phyloP scores from a whole-genome alignment of 2,329 filamentous ascomycete species.

The Alternaria sp. region DNA sequence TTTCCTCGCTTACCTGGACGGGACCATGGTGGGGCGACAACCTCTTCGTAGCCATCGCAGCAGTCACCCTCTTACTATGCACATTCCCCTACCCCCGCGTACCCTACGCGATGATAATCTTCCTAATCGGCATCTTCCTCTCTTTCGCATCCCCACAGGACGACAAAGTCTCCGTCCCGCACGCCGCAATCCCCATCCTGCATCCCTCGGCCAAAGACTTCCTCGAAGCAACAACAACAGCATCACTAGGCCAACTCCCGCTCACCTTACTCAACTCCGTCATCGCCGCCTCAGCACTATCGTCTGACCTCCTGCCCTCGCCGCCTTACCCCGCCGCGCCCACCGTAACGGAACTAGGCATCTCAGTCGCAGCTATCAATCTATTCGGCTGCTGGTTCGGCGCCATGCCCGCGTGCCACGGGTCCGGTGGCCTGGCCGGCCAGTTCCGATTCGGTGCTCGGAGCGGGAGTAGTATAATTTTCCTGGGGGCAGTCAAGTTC shows the following conservation, averaged over 20 bases:
- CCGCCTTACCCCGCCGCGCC: constrained; percentile 64
- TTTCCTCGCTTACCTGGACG: constrained; percentile 73
- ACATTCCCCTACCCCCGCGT: constrained; percentile 70
- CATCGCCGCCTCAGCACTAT: constrained; percentile 82
- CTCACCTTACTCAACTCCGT: constrained; percentile 93
- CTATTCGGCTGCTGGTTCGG: constrained; percentile 88
- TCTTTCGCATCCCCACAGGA: constrained; percentile 56
- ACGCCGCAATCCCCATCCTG: constrained; percentile 60
- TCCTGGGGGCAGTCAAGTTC: constrained; percentile 79
- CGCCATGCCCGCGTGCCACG: constrained; percentile 94
- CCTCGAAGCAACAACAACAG: constrained; percentile 66
- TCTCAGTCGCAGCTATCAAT: constrained; percentile 86
- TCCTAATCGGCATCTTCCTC: constrained; percentile 71
- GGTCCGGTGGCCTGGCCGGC: constrained; percentile 86
- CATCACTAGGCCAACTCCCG: constrained; percentile 83
- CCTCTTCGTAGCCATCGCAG: constrained; percentile 74
- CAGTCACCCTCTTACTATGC: constrained; percentile 73
- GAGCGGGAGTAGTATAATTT: constrained; percentile 80
- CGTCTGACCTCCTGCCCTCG: constrained; percentile 76
- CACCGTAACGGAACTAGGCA: constrained; percentile 75
- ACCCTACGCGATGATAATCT: constrained; percentile 79
- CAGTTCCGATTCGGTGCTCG: constrained; percentile 92
- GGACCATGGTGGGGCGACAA: constrained; percentile 75
- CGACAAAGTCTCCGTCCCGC: constrained; percentile 45
- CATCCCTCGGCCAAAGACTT: constrained; percentile 56